Percentiles rank a stretch among this genome's conserved stretches.
Conservation (phyloP, 495 filamentous ascomycete species). For the Hapsidospora chrysogenum region DNA sequence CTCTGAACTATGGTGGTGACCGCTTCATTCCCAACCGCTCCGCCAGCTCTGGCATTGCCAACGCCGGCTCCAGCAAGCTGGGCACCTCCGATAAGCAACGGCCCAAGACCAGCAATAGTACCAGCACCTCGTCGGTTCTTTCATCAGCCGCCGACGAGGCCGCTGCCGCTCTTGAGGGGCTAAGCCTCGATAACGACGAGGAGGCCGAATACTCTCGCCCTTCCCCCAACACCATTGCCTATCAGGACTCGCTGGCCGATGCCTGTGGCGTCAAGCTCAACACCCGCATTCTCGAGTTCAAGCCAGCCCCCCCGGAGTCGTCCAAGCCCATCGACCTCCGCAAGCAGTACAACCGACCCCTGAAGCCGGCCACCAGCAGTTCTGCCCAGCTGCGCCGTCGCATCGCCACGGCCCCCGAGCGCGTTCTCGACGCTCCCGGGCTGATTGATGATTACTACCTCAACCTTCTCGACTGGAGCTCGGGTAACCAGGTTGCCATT, state of each 20-base stretch:
- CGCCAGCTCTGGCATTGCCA: slow-evolving; percentile 75
- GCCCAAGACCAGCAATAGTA: slow-evolving; percentile 43
- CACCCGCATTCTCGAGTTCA: slow-evolving; percentile 95
- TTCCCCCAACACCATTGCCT: slow-evolving; percentile 74
- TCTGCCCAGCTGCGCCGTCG: slow-evolving; percentile 77
- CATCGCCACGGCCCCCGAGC: slow-evolving; percentile 85
- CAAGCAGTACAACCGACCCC: slow-evolving; percentile 91
- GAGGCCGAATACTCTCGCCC: slow-evolving; percentile 48
- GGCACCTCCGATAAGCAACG: slow-evolving; percentile 44
- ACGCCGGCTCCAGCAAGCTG: slow-evolving; percentile 66
- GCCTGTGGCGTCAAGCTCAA: slow-evolving; percentile 88
- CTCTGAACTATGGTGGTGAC: slow-evolving; percentile 70
- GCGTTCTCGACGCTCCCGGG: slow-evolving; percentile 92
- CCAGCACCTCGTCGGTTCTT: slow-evolving; percentile 34
- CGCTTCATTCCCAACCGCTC: slow-evolving; percentile 90
- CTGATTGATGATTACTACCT: slow-evolving; percentile 98
- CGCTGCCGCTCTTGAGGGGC: slow-evolving; percentile 57
- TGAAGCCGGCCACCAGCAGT: slow-evolving; percentile 55
- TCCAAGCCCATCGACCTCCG: slow-evolving; percentile 95
- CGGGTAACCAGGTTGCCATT: slow-evolving; percentile 93
- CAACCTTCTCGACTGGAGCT: slow-evolving; percentile 96
- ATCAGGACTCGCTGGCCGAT: slow-evolving; percentile 78
- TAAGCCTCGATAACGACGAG: slow-evolving; percentile 42
- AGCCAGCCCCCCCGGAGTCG: slow-evolving; percentile 90
- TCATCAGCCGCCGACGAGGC: slow-evolving; percentile 52